Percentiles rank a stretch among this genome's conserved stretches.
phyloP scores from a whole-genome alignment of 2,329 filamentous ascomycete genomes.

The Trichothecium sympodiale region DNA sequence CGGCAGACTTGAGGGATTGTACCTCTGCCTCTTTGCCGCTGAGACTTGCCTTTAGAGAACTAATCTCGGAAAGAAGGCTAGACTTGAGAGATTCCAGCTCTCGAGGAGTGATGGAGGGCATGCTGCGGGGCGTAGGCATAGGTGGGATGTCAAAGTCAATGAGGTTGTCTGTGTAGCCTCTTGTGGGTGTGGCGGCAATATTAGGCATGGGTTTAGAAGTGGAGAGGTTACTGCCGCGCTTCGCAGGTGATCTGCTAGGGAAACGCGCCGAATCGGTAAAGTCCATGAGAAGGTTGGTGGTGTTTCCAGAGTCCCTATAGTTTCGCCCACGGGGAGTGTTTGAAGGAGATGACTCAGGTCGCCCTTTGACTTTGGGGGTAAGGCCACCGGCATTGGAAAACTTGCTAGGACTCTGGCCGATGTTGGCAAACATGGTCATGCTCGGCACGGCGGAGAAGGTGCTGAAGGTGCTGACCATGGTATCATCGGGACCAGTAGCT shows the following conservation, averaged over 20 bases:
- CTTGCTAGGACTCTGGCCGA: conserved; percentile 56
- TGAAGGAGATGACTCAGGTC: conserved; percentile 14
- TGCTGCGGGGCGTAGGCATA: conserved; percentile 79
- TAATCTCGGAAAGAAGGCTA: conserved; percentile 82
- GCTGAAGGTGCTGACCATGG: conserved; percentile 73
- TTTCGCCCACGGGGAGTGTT: background rate
- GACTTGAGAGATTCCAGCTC: conserved; percentile 92
- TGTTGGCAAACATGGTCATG: conserved; percentile 69
- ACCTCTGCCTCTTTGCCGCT: conserved; percentile 92
- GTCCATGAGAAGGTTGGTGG: conserved; percentile 72
- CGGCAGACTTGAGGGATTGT: conserved; percentile 72
- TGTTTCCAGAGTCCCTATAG: conserved; percentile 39
- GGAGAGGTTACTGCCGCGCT: conserved; percentile 18
- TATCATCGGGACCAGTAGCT: conserved; percentile 52
- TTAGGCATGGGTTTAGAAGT: conserved; percentile 13
- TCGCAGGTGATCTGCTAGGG: conserved; percentile 37
- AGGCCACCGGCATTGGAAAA: conserved; percentile 27
- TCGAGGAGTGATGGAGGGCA: conserved; percentile 81
- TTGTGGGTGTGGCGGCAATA: conserved; percentile 33
- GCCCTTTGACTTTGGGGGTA: conserved; percentile 26
- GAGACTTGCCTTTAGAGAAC: conserved; percentile 81
- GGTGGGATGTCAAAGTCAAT: conserved; percentile 80
- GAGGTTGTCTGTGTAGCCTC: conserved; percentile 47
- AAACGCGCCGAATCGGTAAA: conserved; percentile 65
- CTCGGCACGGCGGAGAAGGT: conserved; percentile 83